Conservation (phyloP, 257 asterid species). For the Anisodus tanguticus region DNA sequence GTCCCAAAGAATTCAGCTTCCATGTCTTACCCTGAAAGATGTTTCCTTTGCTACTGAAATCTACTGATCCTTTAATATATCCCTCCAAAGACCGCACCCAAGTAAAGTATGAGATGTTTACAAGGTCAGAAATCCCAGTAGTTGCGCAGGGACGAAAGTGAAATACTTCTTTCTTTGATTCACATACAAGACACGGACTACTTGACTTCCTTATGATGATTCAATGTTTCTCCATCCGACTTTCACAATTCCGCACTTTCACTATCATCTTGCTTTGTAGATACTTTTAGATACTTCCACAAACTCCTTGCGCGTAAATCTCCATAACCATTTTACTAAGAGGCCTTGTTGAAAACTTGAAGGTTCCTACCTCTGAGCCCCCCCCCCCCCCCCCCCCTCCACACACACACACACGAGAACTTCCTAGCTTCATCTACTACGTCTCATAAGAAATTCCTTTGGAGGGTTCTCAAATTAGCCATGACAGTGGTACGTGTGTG, state of each 20-base stretch:
- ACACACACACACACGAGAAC: no score
- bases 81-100: background rate
- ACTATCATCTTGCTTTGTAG: background rate
- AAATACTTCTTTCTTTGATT: no score
- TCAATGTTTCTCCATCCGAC: background rate
- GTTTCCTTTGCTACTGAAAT: background rate
- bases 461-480: background rate
- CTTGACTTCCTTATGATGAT: no score
- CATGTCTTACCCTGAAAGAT: slow-evolving; percentile 1
- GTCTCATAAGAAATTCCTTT: background rate
- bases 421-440: background rate
- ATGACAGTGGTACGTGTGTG: background rate
- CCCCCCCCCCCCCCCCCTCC: no score
- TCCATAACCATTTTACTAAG: background rate
- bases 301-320: background rate
- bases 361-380: background rate
- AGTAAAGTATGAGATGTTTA: background rate
- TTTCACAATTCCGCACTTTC: background rate
- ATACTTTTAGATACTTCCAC: background rate
- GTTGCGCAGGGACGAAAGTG: no score
- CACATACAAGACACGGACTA: no score
- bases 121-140: no score
- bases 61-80: background rate
- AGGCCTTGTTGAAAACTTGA: background rate
- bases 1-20: background rate